Evolutionary conservation across 371 early-diverging fungal genomes (phyloP).

Genomic region (Apophysomyces variabilis): DNA sequence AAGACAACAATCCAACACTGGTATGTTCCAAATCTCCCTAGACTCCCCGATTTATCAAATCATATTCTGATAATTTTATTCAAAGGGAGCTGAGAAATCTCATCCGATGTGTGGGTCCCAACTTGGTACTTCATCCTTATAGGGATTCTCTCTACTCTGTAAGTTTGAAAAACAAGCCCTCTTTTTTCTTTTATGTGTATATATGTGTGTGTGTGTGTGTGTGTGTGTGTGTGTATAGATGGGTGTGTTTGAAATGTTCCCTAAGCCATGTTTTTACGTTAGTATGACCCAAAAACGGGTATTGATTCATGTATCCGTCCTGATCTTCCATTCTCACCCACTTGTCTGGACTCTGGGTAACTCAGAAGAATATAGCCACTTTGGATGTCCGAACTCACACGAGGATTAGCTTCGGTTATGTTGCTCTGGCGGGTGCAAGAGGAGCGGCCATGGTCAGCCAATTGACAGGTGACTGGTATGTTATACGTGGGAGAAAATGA

Average conservation of each 20-base stretch:
- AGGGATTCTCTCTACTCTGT: constrained; percentile 21
- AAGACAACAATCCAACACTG: constrained; percentile 26
- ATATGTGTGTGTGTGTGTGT: too few relatives aligned
- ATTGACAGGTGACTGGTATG: constrained; percentile 20
- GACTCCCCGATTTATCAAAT: background rate
- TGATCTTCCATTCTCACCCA: constrained; percentile 28
- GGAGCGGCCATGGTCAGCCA: constrained; percentile 27
- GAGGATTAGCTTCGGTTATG: constrained; percentile 21
- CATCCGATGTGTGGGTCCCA: constrained; percentile 13
- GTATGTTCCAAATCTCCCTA: constrained; percentile 11
- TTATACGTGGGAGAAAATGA: background rate
- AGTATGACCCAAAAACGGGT: constrained; percentile 26
- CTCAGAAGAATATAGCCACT: background rate
- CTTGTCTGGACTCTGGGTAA: constrained; percentile 25
- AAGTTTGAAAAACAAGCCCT: background rate
- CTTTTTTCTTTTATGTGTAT: too few relatives aligned
- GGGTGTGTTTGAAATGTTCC: too few relatives aligned
- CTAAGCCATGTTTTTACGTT: too few relatives aligned
- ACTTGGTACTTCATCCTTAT: constrained; percentile 18
- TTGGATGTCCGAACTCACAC: background rate
- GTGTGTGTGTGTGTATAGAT: too few relatives aligned
- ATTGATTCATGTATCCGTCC: constrained; percentile 13
- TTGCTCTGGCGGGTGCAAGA: constrained; percentile 28
- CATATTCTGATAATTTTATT: background rate
- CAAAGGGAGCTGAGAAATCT: constrained; percentile 27